Evolutionary conservation across 768 basidiomycete genomes (phyloP).

Genomic region (Termitomyces sp.): DNA sequence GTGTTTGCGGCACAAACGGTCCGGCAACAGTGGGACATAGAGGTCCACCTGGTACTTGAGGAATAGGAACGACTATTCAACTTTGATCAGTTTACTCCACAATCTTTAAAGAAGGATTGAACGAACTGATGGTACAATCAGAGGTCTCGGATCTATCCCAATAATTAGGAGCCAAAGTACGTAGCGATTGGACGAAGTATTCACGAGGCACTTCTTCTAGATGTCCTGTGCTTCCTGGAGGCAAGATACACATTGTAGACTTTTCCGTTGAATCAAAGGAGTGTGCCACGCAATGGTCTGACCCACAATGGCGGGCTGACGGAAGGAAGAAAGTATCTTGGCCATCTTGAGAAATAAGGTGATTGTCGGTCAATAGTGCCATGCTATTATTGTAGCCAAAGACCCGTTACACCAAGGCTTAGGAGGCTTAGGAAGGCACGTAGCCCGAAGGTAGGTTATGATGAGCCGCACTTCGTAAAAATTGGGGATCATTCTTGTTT

Average conservation of each 20-base stretch:
- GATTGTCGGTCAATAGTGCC: conserved; percentile 28
- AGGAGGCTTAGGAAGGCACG: conserved; percentile 29
- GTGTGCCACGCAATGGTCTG: conserved; percentile 30
- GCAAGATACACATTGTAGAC: conserved; percentile 11
- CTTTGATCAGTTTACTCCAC: conserved; percentile 4
- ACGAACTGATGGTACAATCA: conserved; percentile 73
- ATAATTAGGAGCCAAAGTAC: conserved; percentile 57
- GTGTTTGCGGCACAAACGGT: conserved; percentile 26
- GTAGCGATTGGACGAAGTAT: conserved; percentile 69
- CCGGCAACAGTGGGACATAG: conserved; percentile 23
- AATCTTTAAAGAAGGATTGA: background rate
- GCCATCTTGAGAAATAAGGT: conserved; percentile 5
- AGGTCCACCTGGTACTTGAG: conserved; percentile 32
- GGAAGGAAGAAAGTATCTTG: conserved; percentile 12
- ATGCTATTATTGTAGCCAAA: conserved; percentile 10
- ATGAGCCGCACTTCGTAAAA: conserved; percentile 14
- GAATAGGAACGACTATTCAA: conserved; percentile 45
- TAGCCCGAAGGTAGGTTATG: conserved; percentile 21
- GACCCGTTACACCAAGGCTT: conserved; percentile 9
- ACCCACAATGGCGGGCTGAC: conserved; percentile 35
- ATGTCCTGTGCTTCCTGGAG: conserved; percentile 30
- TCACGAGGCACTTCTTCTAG: conserved; percentile 62
- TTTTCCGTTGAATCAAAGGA: background rate
- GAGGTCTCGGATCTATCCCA: conserved; percentile 75
- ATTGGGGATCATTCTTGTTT: conserved; percentile 14